Evolutionary conservation across 306 rosid genomes (phyloP).

Genomic region (Lathyrus aphaca): DNA sequence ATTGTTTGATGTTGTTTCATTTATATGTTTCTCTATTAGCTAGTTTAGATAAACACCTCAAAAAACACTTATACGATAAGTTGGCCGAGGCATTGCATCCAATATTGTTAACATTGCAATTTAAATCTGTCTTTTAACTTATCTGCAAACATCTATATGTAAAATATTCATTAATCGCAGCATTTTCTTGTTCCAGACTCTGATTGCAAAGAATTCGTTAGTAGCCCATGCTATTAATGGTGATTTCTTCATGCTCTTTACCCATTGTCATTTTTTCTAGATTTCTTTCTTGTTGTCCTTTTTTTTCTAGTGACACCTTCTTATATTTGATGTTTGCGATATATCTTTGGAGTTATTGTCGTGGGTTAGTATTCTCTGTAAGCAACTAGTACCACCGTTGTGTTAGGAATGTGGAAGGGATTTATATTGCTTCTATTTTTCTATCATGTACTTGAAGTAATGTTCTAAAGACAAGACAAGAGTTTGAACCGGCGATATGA

Average conservation of each 20-base stretch:
- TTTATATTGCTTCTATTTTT: neutral
- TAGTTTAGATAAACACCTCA: no score
- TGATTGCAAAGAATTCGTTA: conserved; percentile 67
- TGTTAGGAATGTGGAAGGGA: neutral
- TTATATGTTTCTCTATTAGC: conserved; percentile 4
- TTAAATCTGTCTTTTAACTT: conserved; percentile 10
- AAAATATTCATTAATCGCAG: conserved; percentile 1
- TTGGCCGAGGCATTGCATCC: neutral
- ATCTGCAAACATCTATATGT: neutral
- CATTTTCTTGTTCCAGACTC: conserved; percentile 60
- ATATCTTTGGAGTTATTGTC: conserved; percentile 13
- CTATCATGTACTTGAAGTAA: neutral
- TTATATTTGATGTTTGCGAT: conserved; percentile 29
- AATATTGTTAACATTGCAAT: neutral
- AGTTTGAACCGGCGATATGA: no score
- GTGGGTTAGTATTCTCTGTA: no score
- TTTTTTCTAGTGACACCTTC: neutral
- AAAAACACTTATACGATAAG: neutral
- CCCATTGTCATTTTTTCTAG: conserved; percentile 12
- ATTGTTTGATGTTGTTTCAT: conserved; percentile 10
- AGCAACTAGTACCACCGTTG: neutral
- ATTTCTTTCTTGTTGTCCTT: conserved; percentile 21
- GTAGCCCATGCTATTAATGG: conserved; percentile 58
- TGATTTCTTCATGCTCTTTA: conserved; percentile 39
- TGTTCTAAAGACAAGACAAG: no score